Evolutionary conservation across 257 asterid genomes (phyloP).

Genomic region (Solanum acaule): DNA sequence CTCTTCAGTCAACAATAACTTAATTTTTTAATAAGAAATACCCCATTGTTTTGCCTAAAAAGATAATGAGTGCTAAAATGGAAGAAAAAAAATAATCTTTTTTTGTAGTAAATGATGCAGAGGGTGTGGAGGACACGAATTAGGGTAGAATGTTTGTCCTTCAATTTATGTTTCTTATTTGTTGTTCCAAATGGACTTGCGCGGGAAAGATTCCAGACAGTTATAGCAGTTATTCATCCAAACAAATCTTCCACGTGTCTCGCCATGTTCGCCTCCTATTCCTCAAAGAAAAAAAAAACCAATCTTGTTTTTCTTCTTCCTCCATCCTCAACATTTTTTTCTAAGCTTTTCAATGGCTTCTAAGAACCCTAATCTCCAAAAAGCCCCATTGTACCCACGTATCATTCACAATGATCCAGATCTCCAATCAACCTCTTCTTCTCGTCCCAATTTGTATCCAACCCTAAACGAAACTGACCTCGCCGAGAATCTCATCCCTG

Average conservation of each 20-base stretch:
- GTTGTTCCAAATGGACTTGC: background rate
- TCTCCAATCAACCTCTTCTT: slow-evolving; percentile 19
- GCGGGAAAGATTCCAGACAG: background rate
- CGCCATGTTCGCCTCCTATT: background rate
- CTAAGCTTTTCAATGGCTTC: slow-evolving; percentile 40
- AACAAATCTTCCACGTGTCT: background rate
- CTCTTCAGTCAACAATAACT: background rate
- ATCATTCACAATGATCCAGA: slow-evolving; percentile 14
- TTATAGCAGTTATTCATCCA: background rate
- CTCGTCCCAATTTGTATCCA: slow-evolving; percentile 27
- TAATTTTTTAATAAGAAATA: background rate
- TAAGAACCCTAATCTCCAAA: slow-evolving; percentile 22
- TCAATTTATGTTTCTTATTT: background rate
- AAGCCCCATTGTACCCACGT: slow-evolving; percentile 54
- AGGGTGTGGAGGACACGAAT: background rate
- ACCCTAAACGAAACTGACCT: slow-evolving; percentile 32
- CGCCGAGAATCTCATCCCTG: slow-evolving; percentile 37
- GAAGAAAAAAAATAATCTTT: background rate
- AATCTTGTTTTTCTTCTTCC: background rate
- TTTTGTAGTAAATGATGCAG: background rate
- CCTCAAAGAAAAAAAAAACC: background rate
- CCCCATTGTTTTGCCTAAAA: background rate
- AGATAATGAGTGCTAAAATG: background rate
- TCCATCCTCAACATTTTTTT: background rate
- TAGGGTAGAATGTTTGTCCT: background rate